Percentiles rank a stretch among this genome's conserved stretches.
Evolutionary conservation across 2,329 filamentous ascomycete species (phyloP).

Genomic region (Ascochyta lentis): DNA sequence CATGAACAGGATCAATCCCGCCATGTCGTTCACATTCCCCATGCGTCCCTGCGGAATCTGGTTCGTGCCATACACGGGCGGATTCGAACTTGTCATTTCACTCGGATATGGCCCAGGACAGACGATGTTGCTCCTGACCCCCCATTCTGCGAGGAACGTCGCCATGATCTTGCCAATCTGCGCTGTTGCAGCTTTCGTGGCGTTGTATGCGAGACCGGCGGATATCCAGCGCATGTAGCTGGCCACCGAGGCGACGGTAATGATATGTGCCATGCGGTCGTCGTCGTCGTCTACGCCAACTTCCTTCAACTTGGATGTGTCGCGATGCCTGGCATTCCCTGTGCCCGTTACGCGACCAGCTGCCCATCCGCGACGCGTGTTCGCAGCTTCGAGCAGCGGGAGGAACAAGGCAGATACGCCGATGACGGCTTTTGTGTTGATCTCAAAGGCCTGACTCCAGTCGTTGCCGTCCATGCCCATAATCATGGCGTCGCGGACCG

Average conservation of each 20-base stretch:
- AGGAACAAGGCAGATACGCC: slow-evolving; percentile 55
- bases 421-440: slow-evolving; percentile 55
- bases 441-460: slow-evolving; percentile 50
- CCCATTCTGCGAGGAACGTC: slow-evolving; percentile 52
- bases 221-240: slow-evolving; percentile 49
- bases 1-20: slow-evolving; percentile 59
- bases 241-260: slow-evolving; percentile 53
- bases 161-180: slow-evolving; percentile 56
- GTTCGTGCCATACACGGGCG: slow-evolving; percentile 40
- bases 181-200: slow-evolving; percentile 52
- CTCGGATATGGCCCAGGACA: slow-evolving; percentile 54
- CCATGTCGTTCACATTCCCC: slow-evolving; percentile 56
- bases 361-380: slow-evolving; percentile 51
- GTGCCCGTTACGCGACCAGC: slow-evolving; percentile 40
- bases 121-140: slow-evolving; percentile 56
- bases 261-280: slow-evolving; percentile 54
- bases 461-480: slow-evolving; percentile 43
- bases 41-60: slow-evolving; percentile 51
- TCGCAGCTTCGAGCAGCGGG: slow-evolving; percentile 54
- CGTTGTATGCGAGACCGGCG: slow-evolving; percentile 53
- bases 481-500: slow-evolving; percentile 49
- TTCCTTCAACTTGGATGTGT: slow-evolving; percentile 23
- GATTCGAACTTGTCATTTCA: slow-evolving; percentile 50
- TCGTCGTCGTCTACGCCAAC: slow-evolving; percentile 40
- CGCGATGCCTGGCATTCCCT: slow-evolving; percentile 34